Conservation (phyloP, 495 filamentous ascomycete species). For the Trichoderma reesei region DNA sequence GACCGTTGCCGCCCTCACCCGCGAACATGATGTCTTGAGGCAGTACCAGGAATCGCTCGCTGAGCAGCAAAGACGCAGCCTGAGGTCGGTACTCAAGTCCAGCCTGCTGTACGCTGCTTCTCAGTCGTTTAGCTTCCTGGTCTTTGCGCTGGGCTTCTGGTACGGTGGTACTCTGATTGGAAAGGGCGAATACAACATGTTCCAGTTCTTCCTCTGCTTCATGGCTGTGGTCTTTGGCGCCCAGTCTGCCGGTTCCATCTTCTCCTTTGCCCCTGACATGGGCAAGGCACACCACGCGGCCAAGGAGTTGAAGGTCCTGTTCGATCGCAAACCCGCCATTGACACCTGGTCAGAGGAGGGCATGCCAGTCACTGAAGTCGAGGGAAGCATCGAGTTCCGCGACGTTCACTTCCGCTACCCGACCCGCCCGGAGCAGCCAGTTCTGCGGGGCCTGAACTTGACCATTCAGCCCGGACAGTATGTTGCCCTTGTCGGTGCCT, state of each 20-base stretch:
- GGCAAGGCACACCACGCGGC: constrained; percentile 29
- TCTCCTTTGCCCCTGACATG: constrained; percentile 32
- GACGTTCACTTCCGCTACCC: constrained; percentile 56
- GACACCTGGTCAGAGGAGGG: constrained; percentile 68
- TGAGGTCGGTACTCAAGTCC: constrained; percentile 51
- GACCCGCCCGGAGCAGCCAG: constrained; percentile 44
- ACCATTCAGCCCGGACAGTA: constrained; percentile 62
- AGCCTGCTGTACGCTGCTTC: constrained; percentile 70
- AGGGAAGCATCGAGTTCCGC: constrained; percentile 45
- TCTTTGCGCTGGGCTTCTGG: constrained; percentile 76
- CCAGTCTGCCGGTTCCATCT: constrained; percentile 31
- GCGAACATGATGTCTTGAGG: constrained; percentile 58
- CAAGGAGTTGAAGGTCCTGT: constrained; percentile 28
- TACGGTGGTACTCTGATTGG: constrained; percentile 76
- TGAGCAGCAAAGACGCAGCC: constrained; percentile 45
- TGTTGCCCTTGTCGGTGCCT: constrained; percentile 54
- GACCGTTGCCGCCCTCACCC: constrained; percentile 69
- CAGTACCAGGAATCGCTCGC: constrained; percentile 54
- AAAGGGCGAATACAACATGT: constrained; percentile 57
- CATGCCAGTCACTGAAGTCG: constrained; percentile 39
- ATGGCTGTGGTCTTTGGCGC: constrained; percentile 33
- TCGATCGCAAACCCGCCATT: constrained; percentile 27
- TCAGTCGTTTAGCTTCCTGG: constrained; percentile 68
- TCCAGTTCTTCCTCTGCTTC: constrained; percentile 84
- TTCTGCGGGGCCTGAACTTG: constrained; percentile 47